Evolutionary conservation across 225 moss, liverwort and hornwort genomes (phyloP).

Genomic region (Pseudoscleropodium purum): DNA sequence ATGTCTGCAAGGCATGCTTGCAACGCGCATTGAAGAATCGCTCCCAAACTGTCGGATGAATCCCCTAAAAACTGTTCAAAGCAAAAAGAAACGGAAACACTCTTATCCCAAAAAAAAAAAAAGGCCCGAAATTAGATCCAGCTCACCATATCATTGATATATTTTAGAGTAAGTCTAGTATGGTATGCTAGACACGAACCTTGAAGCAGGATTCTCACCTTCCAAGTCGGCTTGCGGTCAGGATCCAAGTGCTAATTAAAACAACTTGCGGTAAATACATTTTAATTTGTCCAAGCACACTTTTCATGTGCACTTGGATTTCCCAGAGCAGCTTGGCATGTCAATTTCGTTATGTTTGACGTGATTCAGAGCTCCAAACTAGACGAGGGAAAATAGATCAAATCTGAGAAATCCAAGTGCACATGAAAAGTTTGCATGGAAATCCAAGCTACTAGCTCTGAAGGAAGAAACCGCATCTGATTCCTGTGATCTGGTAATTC

Average conservation of each 20-base stretch:
- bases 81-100: background rate
- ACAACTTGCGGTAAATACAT: background rate
- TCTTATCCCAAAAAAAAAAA: background rate
- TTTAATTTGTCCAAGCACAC: background rate
- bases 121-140: background rate
- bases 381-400: background rate
- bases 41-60: background rate
- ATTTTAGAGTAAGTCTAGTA: background rate
- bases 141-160: background rate
- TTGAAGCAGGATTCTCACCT: background rate
- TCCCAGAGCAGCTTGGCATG: background rate
- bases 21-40: background rate
- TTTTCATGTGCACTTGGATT: too few relatives aligned
- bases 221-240: background rate
- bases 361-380: background rate
- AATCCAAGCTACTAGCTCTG: background rate
- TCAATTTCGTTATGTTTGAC: background rate
- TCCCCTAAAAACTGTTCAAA: background rate
- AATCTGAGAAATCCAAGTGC: background rate
- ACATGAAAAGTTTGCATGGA: background rate
- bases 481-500: background rate
- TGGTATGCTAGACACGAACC: background rate
- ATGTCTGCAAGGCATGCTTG: background rate
- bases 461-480: background rate
- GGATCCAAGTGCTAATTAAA: background rate